Evolutionary conservation across 805 yeast genomes (phyloP), one percentile per base, ranked within the genome.

Genomic region (Saccharomyces eubayanus): DNA sequence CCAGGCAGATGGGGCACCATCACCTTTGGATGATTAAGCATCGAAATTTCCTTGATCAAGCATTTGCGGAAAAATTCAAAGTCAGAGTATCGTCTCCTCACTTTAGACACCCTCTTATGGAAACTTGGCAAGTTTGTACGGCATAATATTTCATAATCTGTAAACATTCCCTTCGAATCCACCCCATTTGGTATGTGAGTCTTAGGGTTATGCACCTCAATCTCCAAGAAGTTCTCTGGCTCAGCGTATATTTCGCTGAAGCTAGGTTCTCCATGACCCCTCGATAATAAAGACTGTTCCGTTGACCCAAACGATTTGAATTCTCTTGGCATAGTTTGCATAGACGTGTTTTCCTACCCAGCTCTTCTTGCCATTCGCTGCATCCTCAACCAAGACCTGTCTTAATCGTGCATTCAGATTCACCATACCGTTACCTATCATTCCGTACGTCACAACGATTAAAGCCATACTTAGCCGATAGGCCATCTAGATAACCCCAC

Each of bases 41-140:
- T 46, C 3, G 89, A 78, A 41, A 87, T 76, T 65, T 92, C 97
- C 52, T 80, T 78, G 60, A 87, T 88, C 46, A 92, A 72, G 36
- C 87, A 78, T 54, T 81, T 84, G 57, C 88, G 77, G 65, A 92
- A 88, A 27, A 80, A 77, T 56, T 87, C 98, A 68, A 92, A 92
- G 64, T 94, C 98, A 47, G 90, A 82, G 73, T 89, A 92, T 49
- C 98, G 72, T 61, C 99, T 78, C 56, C 97, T 81, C 6, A 90
- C 96, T 31, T 76, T 71, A 30, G 89, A 81, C 45, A 69, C 69
- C 51, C 83, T 74, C 56, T 80, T 78, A 57, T 80, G 80, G 71
- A 94, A 92, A 2, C 90, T 84, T 0, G 98, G 98, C 53, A 94
- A 82, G 70, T 94, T 92, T 27, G 97, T 92, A 69, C 90, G 77